Conservation (phyloP, 768 basidiomycete genomes). For the Fibroporia radiculosa region DNA sequence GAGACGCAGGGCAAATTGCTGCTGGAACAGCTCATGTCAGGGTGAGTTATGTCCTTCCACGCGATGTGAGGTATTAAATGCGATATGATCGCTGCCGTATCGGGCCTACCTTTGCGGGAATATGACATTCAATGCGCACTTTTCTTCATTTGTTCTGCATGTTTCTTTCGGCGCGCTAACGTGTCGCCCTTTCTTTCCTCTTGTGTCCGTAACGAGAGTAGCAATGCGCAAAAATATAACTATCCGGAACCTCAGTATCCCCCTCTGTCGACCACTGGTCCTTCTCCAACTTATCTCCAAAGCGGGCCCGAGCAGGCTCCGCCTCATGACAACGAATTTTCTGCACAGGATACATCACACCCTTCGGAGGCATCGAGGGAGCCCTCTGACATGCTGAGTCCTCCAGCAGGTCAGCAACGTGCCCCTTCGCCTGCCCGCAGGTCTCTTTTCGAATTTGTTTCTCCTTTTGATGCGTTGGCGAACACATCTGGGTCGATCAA, state of each 20-base stretch:
- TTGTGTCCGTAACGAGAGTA: too few species aligned
- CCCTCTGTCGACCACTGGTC: slow-evolving; percentile 11
- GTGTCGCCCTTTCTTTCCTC: slow-evolving; percentile 1
- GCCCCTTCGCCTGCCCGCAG: slow-evolving; percentile 64
- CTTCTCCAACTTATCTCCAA: slow-evolving; percentile 17
- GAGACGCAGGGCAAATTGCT: slow-evolving; percentile 68
- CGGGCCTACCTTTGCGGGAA: too few species aligned
- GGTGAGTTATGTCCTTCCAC: slow-evolving; percentile 48
- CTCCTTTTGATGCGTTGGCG: slow-evolving; percentile 74
- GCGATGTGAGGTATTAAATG: too few species aligned
- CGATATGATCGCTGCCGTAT: too few species aligned
- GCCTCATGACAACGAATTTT: slow-evolving; percentile 13
- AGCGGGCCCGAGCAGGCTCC: slow-evolving; percentile 13
- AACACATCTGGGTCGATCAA: slow-evolving; percentile 39
- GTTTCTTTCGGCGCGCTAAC: not conserved
- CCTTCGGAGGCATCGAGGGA: slow-evolving; percentile 11
- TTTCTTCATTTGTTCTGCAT: not conserved
- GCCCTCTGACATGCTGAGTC: slow-evolving; percentile 7
- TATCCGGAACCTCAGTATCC: slow-evolving; percentile 7
- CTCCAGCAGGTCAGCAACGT: slow-evolving; percentile 26
- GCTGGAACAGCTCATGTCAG: slow-evolving; percentile 75
- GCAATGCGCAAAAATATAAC: slow-evolving; percentile 10
- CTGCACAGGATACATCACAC: slow-evolving; percentile 12
- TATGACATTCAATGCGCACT: not conserved
- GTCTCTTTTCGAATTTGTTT: slow-evolving; percentile 81